A percentile compares a stretch with the other conserved stretches of the same genome.
phyloP scores from a whole-genome alignment of 306 rosid species.

The Medicago ruthenica region DNA sequence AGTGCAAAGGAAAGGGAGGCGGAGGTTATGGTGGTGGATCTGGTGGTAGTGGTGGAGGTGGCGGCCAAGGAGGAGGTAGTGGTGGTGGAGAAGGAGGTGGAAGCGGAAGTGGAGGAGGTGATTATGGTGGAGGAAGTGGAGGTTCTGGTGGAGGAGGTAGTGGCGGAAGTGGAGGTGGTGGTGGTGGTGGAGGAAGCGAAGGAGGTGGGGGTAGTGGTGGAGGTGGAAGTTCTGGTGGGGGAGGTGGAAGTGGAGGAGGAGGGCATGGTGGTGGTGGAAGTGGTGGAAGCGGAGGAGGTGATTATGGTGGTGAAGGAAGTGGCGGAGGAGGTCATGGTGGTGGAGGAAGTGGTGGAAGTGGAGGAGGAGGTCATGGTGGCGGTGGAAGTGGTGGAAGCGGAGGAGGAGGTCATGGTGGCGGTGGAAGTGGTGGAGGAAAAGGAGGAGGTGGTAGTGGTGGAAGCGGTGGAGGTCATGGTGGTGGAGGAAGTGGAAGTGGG shows the following conservation, averaged over 20 bases:
- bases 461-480: not conserved
- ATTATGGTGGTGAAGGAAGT: not conserved
- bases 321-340: not conserved
- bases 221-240: no score
- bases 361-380: not conserved
- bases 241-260: not conserved
- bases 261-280: not conserved
- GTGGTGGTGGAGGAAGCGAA: accelerated
- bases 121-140: no score
- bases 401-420: no score
- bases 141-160: not conserved
- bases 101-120: not conserved
- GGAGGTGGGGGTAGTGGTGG: not conserved
- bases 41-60: not conserved
- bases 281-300: no score
- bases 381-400: not conserved
- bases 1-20: not conserved
- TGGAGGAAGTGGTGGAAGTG: not conserved
- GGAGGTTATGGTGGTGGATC: not conserved
- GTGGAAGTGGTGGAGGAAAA: not conserved
- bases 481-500: not conserved
- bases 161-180: not conserved
- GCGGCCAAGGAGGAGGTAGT: not conserved
- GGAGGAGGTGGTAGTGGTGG: no score
- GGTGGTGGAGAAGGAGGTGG: not conserved